Conservation (phyloP, 2,329 filamentous ascomycete genomes). For the Ophiocordyceps camponoti-saundersi region DNA sequence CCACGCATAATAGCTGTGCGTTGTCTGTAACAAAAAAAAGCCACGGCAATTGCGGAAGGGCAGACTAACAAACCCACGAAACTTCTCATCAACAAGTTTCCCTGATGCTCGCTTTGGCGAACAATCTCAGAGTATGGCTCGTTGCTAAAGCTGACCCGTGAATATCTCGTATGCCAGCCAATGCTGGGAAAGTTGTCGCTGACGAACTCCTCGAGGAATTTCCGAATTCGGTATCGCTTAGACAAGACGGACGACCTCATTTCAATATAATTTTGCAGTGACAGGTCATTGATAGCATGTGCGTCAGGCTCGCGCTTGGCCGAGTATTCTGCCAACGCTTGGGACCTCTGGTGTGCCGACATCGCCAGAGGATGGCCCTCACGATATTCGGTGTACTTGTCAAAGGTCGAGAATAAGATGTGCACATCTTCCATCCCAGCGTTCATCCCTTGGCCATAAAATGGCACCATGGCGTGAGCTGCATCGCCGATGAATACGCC, state of each 20-base stretch:
- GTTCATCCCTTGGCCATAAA: conserved; percentile 98
- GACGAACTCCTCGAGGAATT: conserved; percentile 71
- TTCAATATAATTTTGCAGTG: conserved; percentile 79
- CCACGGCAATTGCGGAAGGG: conserved; percentile 11
- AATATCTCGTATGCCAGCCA: conserved; percentile 88
- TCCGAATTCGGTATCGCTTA: conserved; percentile 61
- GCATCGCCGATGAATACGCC: conserved; percentile 85
- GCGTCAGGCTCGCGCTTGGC: conserved; percentile 58
- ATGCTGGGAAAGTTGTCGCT: conserved; percentile 58
- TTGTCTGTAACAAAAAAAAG: conserved; percentile 11
- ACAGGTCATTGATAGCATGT: conserved; percentile 81
- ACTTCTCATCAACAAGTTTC: conserved; percentile 34
- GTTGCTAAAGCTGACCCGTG: conserved; percentile 83
- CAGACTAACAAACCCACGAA: conserved; percentile 20
- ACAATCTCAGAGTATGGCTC: conserved; percentile 78
- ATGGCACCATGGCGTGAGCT: conserved; percentile 94
- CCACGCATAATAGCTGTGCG: conserved; percentile 7
- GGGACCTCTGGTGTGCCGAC: conserved; percentile 35
- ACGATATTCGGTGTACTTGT: conserved; percentile 37
- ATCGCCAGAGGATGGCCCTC: conserved; percentile 19
- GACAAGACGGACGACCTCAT: conserved; percentile 80
- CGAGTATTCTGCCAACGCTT: conserved; percentile 64
- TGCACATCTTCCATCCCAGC: conserved; percentile 88
- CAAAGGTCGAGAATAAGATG: conserved; percentile 68
- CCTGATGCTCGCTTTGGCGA: conserved; percentile 50